Evolutionary conservation across 1,284 basidiomycete genomes (phyloP), one percentile per base, ranked within the genome.

Genomic region (Ceraceosorus guamensis): DNA sequence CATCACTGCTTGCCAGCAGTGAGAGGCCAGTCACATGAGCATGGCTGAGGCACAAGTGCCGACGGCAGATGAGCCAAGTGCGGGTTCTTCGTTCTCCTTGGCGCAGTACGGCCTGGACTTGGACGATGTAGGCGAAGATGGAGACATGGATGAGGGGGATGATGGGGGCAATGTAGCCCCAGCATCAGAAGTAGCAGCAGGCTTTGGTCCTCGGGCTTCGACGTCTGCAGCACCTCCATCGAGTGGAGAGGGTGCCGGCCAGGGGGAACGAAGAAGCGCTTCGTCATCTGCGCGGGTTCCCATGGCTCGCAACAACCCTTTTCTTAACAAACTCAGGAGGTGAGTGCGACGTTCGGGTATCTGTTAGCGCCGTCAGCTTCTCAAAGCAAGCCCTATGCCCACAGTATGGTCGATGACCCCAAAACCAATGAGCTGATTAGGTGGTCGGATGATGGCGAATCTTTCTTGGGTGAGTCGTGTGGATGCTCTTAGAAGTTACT

Each of bases 321-420:
- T 96, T 73, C 81, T 93, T 14, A 89, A 91, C 79, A 96, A 96
- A 78, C 82, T 96, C 37, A 91, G 86, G 79, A 87, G 87, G 89
- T 91, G 55, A 62, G 84, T 82, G 53, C 48, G 69, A 46, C 46
- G 44, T 10, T 4, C n/a, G 7, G 32, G n/a, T 46, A 11, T 2
- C 35, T 6, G 4, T 32, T 48, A n/a, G 14, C 24, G 14, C 24
- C 35, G 52, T 61, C 61, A 48, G 44, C 18, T 53, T 57, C 48
- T 33, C 34, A 33, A 18, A 44, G 61, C 55, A 24, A 24, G 34
- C 33, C 43, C 61, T 55, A 55, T 32, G n/a, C 24, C 51, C 39
- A 33, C 59, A 93, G 91, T 76, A 95, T 96, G 85, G 88, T 95
- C 33, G 89, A 89, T 65, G 89, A 95, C 77, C 81, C 84, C 5